These are phyloP conservation scores for Pseudovirgaria hyperparasitica DNA, from an alignment of 2,329 filamentous ascomycete species.

Conservation along the genomic window DNA sequence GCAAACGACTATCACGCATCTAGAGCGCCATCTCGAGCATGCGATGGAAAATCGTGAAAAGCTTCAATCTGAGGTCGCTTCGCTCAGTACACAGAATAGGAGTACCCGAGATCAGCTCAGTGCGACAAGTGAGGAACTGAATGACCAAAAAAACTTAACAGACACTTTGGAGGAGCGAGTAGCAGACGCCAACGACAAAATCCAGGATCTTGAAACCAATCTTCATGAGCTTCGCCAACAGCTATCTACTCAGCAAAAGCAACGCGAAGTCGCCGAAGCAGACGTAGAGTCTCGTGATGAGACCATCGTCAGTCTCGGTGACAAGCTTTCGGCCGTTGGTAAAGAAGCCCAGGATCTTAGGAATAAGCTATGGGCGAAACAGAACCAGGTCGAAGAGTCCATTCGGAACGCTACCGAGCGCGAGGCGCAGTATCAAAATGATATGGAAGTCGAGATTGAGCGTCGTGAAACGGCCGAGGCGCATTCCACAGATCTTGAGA, in stretches of 20 bases:
- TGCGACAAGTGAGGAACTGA: conserved; percentile 17
- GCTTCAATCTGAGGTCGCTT: conserved; percentile 20
- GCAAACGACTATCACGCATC: conserved; percentile 7
- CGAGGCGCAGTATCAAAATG: conserved; percentile 24
- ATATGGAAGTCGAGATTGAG: conserved; percentile 25
- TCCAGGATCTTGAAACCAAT: conserved; percentile 17
- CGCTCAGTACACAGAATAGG: conserved; percentile 17
- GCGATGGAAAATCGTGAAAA: conserved; percentile 25
- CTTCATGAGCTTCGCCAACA: conserved; percentile 23
- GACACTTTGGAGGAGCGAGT: conserved; percentile 26
- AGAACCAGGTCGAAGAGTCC: conserved; percentile 27
- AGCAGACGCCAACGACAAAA: conserved; percentile 16
- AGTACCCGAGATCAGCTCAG: conserved; percentile 21
- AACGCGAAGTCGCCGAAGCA: conserved; percentile 31
- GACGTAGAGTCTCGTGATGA: conserved; percentile 30
- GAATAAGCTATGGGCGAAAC: conserved; percentile 33
- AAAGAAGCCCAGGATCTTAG: conserved; percentile 35
- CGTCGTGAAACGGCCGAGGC: conserved; percentile 26
- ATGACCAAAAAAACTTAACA: conserved; percentile 18
- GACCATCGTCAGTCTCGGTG: conserved; percentile 27
- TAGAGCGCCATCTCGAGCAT: conserved; percentile 23
- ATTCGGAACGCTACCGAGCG: conserved; percentile 25
- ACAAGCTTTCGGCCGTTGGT: conserved; percentile 27
- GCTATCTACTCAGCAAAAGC: conserved; percentile 27
- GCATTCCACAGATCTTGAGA: conserved; percentile 18